A percentile compares a stretch with the other conserved stretches of the same genome.
Conservation (phyloP, 225 moss, liverwort and hornwort species). For the Bryum argenteum region DNA sequence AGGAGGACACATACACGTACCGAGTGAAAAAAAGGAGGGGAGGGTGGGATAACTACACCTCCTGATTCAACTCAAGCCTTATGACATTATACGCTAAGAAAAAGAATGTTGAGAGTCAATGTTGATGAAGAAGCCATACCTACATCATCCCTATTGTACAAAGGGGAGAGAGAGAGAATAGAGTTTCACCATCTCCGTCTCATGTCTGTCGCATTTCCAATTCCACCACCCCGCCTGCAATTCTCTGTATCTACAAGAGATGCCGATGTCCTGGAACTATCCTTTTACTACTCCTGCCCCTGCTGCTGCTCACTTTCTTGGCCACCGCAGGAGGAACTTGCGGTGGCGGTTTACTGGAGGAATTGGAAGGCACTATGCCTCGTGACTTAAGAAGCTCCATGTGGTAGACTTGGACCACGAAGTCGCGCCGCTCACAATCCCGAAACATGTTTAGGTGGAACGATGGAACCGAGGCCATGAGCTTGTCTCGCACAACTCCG, state of each 20-base stretch:
- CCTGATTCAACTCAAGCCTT: constrained; percentile 46
- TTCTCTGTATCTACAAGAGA: no score
- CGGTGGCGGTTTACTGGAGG: constrained; percentile 11
- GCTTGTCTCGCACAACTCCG: constrained; percentile 83
- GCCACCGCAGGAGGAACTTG: background rate
- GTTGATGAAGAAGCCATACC: constrained; percentile 37
- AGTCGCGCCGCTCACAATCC: constrained; percentile 96
- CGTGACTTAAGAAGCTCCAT: constrained; percentile 50
- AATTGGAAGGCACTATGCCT: constrained; percentile 41
- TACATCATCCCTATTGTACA: constrained; percentile 43
- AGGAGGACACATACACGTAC: constrained; percentile 25
- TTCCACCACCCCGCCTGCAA: no score
- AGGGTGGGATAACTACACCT: constrained; percentile 30
- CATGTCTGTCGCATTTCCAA: no score
- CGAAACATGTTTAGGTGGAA: constrained; percentile 70
- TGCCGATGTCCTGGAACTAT: no score
- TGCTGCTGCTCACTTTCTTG: constrained; percentile 7
- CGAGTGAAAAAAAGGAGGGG: background rate
- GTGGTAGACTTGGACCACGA: constrained; percentile 84
- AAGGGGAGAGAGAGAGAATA: constrained; percentile 17
- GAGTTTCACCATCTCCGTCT: no score
- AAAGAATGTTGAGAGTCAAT: constrained; percentile 49
- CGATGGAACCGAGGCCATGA: constrained; percentile 67
- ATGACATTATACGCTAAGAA: constrained; percentile 45
- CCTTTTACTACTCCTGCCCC: background rate